Percentiles rank a stretch among this genome's conserved stretches.
Conservation (phyloP, 2,329 filamentous ascomycete species). For the Nemania bipapillata region DNA sequence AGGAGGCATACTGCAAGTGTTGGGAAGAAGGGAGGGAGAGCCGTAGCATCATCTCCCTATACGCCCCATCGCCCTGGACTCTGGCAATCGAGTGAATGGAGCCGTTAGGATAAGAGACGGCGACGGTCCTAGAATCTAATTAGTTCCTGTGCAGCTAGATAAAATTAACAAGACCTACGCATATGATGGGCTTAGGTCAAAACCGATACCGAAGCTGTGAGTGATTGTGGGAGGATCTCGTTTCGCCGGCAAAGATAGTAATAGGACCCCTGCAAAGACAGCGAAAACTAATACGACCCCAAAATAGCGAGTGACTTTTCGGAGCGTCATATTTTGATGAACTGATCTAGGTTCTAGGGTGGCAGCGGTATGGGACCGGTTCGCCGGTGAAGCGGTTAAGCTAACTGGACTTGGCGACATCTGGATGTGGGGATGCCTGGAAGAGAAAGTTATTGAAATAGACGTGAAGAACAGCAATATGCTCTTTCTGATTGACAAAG, state of each 20-base stretch:
- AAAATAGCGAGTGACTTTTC: conserved; percentile 20
- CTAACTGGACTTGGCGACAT: conserved; percentile 5
- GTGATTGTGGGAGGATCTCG: conserved; percentile 27
- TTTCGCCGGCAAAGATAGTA: conserved; percentile 23
- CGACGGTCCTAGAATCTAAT: conserved; percentile 33
- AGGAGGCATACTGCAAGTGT: conserved; percentile 33
- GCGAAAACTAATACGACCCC: conserved; percentile 23
- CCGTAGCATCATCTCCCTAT: conserved; percentile 37
- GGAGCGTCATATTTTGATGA: conserved; percentile 18
- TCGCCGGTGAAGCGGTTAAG: not conserved
- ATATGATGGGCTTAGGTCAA: conserved; percentile 37
- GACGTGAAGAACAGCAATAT: not conserved
- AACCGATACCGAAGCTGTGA: conserved; percentile 36
- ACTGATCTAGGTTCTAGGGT: not conserved
- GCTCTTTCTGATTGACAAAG: not conserved
- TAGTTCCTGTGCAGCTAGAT: conserved; percentile 16
- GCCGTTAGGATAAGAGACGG: conserved; percentile 37
- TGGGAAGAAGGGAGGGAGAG: conserved; percentile 35
- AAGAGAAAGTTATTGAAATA: not conserved
- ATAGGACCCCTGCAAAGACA: conserved; percentile 18
- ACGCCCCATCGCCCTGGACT: conserved; percentile 31
- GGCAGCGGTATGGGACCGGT: not conserved
- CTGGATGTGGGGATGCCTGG: conserved; percentile 1
- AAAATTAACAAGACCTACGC: conserved; percentile 23
- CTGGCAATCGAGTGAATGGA: conserved; percentile 32